Evolutionary conservation across 192 early-diverging fungal species (phyloP), one percentile per base, ranked within the genome.

Genomic region (Coemansia sp.): DNA sequence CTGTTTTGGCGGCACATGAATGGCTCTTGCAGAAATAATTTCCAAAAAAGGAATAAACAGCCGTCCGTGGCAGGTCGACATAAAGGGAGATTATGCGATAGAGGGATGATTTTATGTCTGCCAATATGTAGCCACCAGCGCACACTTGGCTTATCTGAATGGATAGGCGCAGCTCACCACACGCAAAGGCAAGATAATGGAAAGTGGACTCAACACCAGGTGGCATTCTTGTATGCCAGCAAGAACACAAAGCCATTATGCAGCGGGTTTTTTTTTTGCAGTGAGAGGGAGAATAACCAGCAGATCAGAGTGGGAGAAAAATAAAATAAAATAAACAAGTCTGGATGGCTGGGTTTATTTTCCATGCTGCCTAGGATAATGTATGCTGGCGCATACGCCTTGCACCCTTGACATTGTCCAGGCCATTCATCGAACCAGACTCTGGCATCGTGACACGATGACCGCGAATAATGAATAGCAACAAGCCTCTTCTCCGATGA

Each of bases 41-140:
- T 48, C 44, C 44, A 48, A 48, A 48, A 48, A 48, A 48, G 44
- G 44, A 48, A 48, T 48, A 48, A 15, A 48, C 27, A 48, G 44
- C 44, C 44, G 44, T 21, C 24, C 26, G 22, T 15, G 26, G 44
- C 44, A 48, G 24, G 24, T 26, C 43, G n/a, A n/a, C 41, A n/a
- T 7, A 48, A 48, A 24, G 22, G n/a, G 44, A 12, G 44, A 26
- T 48, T 24, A 48, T 27, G 44, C 44, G 27, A 27, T 12, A 3
- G 4, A 4, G 21, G 43, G 43, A 18, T 46, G 43, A 46, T 46
- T 46, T 46, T 2, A 26, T 46, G 41, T 43, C 42, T 46, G 9
- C 43, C 43, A 46, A 24, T 11, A 22, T 10, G 43, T 11, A 26
- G 43, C 22, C 9, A 22, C 22, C 21, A 11, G 43, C 2, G 26